These are phyloP conservation scores for Mycothermus thermophilus DNA, from an alignment of 495 filamentous ascomycete species.

Conservation along the genomic window DNA sequence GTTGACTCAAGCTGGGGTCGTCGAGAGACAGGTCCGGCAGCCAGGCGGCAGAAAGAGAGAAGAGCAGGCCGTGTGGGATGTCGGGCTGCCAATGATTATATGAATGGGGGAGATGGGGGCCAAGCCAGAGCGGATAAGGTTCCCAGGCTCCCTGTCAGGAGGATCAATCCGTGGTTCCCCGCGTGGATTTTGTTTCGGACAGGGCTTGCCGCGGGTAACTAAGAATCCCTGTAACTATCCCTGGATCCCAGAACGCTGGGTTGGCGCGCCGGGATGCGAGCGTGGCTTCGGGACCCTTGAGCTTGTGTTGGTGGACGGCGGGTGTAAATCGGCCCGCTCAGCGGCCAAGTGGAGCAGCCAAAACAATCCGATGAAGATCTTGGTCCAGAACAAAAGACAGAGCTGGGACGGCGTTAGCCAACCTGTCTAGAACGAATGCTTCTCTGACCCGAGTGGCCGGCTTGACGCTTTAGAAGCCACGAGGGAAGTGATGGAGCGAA, in stretches of 20 bases:
- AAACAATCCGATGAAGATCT: not conserved
- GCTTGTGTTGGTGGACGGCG: conserved; percentile 12
- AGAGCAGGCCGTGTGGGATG: conserved; percentile 17
- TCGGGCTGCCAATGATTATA: conserved; percentile 26
- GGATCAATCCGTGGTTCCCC: conserved; percentile 12
- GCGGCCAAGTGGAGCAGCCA: conserved; percentile 16
- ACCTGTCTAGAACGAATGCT: not conserved
- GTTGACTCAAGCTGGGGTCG: conserved; percentile 22
- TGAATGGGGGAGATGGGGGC: conserved; percentile 19
- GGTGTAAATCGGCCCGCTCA: conserved; percentile 6
- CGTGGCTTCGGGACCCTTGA: conserved; percentile 8
- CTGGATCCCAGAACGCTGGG: conserved; percentile 17
- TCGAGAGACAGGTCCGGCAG: conserved; percentile 23
- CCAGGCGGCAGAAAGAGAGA: conserved; percentile 17
- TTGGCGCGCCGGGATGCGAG: conserved; percentile 12
- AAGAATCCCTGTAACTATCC: conserved; percentile 16
- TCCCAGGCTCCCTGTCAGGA: conserved; percentile 10
- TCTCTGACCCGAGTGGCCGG: not conserved
- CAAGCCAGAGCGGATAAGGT: conserved; percentile 7
- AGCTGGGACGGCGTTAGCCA: conserved; percentile 4
- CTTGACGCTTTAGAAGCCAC: not conserved
- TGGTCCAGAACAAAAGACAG: conserved; percentile 2
- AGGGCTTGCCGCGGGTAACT: conserved; percentile 9
- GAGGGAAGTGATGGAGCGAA: conserved; percentile 2
- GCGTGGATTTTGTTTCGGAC: conserved; percentile 9